These are phyloP conservation scores for Phaeosphaeriaceae sp. DNA, from an alignment of 2,329 filamentous ascomycete species.

Conservation along the genomic window DNA sequence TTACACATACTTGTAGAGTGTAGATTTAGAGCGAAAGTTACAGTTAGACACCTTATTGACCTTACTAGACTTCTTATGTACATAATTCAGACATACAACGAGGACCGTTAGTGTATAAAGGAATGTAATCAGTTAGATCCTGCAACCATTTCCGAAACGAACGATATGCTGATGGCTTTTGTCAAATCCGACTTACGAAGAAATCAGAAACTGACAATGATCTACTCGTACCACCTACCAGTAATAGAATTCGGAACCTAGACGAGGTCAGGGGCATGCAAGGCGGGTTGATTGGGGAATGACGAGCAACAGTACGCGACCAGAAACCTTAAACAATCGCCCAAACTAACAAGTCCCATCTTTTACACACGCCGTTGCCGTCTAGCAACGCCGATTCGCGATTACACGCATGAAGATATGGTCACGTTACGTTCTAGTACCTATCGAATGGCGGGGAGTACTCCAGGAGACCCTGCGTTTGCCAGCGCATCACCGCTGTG, in stretches of 20 bases:
- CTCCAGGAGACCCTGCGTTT: constrained; percentile 26
- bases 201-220: not conserved
- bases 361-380: not conserved
- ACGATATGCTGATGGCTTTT: too few species aligned
- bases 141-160: not conserved
- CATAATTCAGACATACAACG: not conserved
- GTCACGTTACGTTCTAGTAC: constrained; percentile 20
- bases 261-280: not conserved
- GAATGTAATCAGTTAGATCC: not conserved
- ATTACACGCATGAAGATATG: constrained; percentile 22
- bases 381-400: constrained; percentile 22
- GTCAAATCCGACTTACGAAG: too few species aligned
- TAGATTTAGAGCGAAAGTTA: not conserved
- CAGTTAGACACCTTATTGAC: not conserved
- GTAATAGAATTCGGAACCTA: not conserved
- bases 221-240: not conserved
- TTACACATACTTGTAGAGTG: constrained; percentile 50
- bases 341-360: not conserved
- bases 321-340: constrained; percentile 1
- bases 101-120: not conserved
- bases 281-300: not conserved
- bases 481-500: constrained; percentile 46
- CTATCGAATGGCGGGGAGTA: constrained; percentile 22
- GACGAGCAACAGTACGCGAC: not conserved
- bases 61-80: constrained; percentile 6